Evolutionary conservation across 345 rosid species (phyloP).

Genomic region (Populus deltoides): DNA sequence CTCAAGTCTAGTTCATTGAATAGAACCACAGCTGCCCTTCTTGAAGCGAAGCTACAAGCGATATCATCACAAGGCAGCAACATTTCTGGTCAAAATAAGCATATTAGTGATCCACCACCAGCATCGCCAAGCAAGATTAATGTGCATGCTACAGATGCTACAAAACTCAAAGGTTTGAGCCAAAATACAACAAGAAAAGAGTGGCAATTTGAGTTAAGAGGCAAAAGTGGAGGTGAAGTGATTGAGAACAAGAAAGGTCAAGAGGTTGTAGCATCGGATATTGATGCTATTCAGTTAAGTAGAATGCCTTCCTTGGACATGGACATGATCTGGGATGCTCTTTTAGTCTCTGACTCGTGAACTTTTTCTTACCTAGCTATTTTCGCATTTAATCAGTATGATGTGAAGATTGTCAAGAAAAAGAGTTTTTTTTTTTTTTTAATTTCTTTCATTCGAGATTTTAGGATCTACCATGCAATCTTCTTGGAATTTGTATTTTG

Average conservation of each 20-base stretch:
- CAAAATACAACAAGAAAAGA: slow-evolving; percentile 29
- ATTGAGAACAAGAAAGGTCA: slow-evolving; percentile 30
- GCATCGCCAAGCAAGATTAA: slow-evolving; percentile 13
- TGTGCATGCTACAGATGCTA: not conserved
- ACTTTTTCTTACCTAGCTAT: not conserved
- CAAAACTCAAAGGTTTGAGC: slow-evolving; percentile 10
- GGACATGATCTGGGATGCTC: slow-evolving; percentile 96
- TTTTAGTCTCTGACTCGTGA: slow-evolving; percentile 62
- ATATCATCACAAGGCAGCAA: slow-evolving; percentile 46
- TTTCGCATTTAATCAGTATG: not conserved
- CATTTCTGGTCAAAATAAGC: slow-evolving; percentile 17
- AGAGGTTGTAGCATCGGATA: slow-evolving; percentile 34
- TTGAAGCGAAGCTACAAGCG: slow-evolving; percentile 67
- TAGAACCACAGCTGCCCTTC: slow-evolving; percentile 53
- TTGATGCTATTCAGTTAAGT: slow-evolving; percentile 76
- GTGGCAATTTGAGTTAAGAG: slow-evolving; percentile 35
- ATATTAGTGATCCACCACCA: slow-evolving; percentile 3
- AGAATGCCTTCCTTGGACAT: slow-evolving; percentile 98
- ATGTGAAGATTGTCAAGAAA: not conserved
- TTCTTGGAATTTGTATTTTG: not conserved
- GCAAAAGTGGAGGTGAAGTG: slow-evolving; percentile 23
- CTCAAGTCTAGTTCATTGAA: slow-evolving; percentile 44
- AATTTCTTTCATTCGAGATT: not conserved
- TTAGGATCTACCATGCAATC: not conserved
- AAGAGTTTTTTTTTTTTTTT: not conserved